Base-by-base conservation (phyloP, 805 yeast species). In the Saccharomycopsis microspora region DNA sequence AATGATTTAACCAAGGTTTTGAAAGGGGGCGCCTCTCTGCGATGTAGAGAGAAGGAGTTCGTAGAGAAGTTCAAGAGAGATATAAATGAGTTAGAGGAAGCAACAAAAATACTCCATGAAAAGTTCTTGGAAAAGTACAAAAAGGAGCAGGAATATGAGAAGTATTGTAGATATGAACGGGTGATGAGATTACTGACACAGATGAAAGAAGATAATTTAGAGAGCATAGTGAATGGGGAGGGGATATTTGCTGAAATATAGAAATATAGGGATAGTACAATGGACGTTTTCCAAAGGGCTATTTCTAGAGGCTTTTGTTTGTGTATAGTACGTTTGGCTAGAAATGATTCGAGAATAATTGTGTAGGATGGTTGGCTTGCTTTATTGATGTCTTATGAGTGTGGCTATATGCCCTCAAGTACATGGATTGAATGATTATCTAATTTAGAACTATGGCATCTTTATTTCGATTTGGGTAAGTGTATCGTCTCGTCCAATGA, bases 71-170 rank as follows among this genome's bases (percentile, higher is more conserved):
- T 51, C 31, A 51, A 47, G 39, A 46, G 33, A 29, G 50, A 49
- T 32, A 36, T 51, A 44, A 38, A 49, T 32, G 52, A 49, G n/a
- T 42, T 51, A 11, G 54, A 51, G 37, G 48, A 44, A 29, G 44
- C 49, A 9, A 49, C 48, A 28, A 33, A 45, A 19, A 46, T 48
- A 30, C 7, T 51, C 19, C n/a, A 44, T 7, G 43, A 46, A 5
- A 34, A 19, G 5, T 46, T 39, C 28, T 30, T 49, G 40, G 35
- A 30, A 5, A 46, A 44, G 37, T 27, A 42, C 5, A 19, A 19
- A 19, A 41, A 31, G 5, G 53, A 51, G 32, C 39, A 39, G 36
- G 38, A n/a, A 5, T 50, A 28, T 38, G 54, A 51, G 6, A 51
- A 46, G 31, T 39, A 44, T 32, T 32, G 30, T 4, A 40, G 54